Evolutionary conservation across 1,284 basidiomycete species (phyloP).

Genomic region (Cutaneotrichosporon mucoides): DNA sequence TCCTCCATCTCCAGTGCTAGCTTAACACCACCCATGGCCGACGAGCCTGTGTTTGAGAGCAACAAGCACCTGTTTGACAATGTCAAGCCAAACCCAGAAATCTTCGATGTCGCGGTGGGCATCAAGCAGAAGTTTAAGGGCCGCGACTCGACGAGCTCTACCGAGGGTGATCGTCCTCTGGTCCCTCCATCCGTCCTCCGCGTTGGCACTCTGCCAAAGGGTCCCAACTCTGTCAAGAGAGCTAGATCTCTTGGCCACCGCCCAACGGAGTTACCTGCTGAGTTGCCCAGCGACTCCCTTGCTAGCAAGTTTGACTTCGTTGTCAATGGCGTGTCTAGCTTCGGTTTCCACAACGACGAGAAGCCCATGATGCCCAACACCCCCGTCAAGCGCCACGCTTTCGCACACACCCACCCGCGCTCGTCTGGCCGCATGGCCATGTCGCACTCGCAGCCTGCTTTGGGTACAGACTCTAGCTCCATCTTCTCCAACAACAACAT

Average conservation of each 20-base stretch:
- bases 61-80: constrained; percentile 44
- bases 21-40: constrained; percentile 35
- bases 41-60: constrained; percentile 18
- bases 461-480: constrained; percentile 4
- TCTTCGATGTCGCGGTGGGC: constrained; percentile 39
- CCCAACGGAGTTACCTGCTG: constrained; percentile 22
- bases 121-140: constrained; percentile 48
- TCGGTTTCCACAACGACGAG: constrained; percentile 27
- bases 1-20: constrained; percentile 30
- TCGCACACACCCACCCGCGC: constrained; percentile 22
- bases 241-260: constrained; percentile 17
- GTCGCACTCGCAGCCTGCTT: constrained; percentile 15
- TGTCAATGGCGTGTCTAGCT: constrained; percentile 33
- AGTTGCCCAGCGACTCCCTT: constrained; percentile 22
- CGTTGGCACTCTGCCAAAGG: constrained; percentile 8
- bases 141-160: constrained; percentile 37
- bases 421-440: constrained; percentile 12
- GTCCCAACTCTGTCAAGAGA: constrained; percentile 12
- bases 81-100: constrained; percentile 49
- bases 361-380: constrained; percentile 48
- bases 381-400: constrained; percentile 47
- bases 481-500: constrained; percentile 8
- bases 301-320: constrained; percentile 42
- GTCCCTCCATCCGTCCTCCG: constrained; percentile 21
- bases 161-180: constrained; percentile 13